Conservation (phyloP, 1,284 basidiomycete genomes). For the Phellopilus nigrolimitatus region DNA sequence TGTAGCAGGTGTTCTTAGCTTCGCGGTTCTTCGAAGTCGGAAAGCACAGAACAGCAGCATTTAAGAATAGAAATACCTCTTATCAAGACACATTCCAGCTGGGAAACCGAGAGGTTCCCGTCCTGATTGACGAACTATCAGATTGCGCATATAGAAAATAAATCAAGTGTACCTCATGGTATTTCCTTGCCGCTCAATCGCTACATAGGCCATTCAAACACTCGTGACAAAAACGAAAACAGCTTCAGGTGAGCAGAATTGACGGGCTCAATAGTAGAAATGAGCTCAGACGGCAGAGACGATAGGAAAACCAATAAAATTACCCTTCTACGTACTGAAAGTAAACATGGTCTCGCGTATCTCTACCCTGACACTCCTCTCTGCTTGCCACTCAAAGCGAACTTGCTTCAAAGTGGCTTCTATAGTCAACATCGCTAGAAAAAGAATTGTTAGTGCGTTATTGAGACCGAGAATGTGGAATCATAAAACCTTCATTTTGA, state of each 20-base stretch:
- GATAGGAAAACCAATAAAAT: constrained; percentile 3
- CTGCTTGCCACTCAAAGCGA: constrained; percentile 77
- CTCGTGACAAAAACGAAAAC: too few relatives aligned
- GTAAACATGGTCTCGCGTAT: constrained; percentile 80
- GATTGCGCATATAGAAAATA: too few relatives aligned
- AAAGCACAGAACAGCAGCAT: background rate
- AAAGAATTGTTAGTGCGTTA: constrained; percentile 3
- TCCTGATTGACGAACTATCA: too few relatives aligned
- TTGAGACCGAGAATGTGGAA: background rate
- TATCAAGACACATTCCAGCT: background rate
- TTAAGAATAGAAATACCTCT: background rate
- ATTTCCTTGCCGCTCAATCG: too few relatives aligned
- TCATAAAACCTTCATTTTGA: constrained; percentile 51
- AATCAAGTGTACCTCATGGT: too few relatives aligned
- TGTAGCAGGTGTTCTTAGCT: background rate
- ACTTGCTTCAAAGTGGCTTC: constrained; percentile 71
- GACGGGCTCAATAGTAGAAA: constrained; percentile 2
- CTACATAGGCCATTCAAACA: too few relatives aligned
- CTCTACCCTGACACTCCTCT: constrained; percentile 75
- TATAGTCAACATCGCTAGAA: constrained; percentile 61
- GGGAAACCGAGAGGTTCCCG: too few relatives aligned
- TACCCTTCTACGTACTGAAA: constrained; percentile 61
- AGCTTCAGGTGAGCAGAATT: too few relatives aligned
- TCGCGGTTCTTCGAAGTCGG: too few relatives aligned
- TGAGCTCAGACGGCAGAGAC: background rate